Evolutionary conservation across 805 yeast genomes (phyloP).

Genomic region (Metschnikowia borealis): DNA sequence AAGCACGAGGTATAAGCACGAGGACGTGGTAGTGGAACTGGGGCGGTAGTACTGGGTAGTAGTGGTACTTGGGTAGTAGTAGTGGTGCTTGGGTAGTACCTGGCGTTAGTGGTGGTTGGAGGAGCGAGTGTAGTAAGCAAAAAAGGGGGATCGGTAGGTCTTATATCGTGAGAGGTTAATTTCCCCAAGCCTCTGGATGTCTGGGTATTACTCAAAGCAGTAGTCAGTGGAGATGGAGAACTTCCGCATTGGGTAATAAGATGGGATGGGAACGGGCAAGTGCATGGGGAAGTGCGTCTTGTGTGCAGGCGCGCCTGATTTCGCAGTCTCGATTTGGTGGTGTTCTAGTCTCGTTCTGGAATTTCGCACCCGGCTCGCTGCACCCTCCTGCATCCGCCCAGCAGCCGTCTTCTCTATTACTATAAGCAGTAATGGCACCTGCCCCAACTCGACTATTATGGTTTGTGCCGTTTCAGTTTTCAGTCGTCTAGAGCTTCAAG

Average conservation of each 20-base stretch:
- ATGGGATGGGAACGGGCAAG: not conserved
- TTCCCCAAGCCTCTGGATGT: not conserved
- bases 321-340: not conserved
- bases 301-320: not conserved
- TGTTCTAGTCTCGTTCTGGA: not conserved
- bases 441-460: not conserved
- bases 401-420: not conserved
- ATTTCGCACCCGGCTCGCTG: too few species aligned
- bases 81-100: not conserved
- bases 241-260: slow-evolving; percentile 4
- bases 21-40: not conserved
- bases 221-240: not conserved
- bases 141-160: too few species aligned
- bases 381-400: too few species aligned
- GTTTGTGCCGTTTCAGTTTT: too few species aligned
- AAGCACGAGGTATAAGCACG: not conserved
- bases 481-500: too few species aligned
- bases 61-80: too few species aligned
- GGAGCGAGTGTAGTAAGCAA: too few species aligned
- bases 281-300: not conserved
- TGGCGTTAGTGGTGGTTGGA: not conserved
- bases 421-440: not conserved
- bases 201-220: slow-evolving; percentile 2
- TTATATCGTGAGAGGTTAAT: not conserved
- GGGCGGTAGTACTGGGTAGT: too few species aligned